Evolutionary conservation across 371 early-diverging fungal genomes (phyloP).

Genomic region (Umbelopsis sp.): DNA sequence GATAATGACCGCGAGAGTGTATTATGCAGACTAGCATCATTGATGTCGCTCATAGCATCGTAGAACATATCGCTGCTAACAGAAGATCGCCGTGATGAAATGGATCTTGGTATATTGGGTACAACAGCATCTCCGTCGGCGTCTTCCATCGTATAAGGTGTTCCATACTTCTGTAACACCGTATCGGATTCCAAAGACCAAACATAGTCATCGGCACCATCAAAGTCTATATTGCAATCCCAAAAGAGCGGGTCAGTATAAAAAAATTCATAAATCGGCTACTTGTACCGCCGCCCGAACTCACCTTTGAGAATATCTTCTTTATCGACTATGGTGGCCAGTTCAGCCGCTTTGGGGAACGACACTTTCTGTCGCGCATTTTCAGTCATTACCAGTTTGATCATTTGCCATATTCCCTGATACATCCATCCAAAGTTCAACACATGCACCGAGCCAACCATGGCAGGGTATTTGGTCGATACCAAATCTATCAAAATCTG

Average conservation of each 20-base stretch:
- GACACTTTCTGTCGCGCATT: slow-evolving; percentile 38
- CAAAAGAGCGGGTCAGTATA: background rate
- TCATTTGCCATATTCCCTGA: slow-evolving; percentile 50
- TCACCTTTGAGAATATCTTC: slow-evolving; percentile 38
- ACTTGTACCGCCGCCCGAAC: background rate
- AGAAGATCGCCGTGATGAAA: slow-evolving; percentile 4
- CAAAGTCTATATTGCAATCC: slow-evolving; percentile 30
- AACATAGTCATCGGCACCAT: slow-evolving; percentile 35
- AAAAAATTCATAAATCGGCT: background rate
- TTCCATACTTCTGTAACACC: slow-evolving; percentile 40
- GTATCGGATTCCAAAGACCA: slow-evolving; percentile 42
- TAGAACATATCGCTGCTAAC: slow-evolving; percentile 9
- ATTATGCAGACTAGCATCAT: background rate
- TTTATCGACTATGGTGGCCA: slow-evolving; percentile 28
- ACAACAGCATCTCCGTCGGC: slow-evolving; percentile 10
- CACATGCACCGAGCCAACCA: slow-evolving; percentile 39
- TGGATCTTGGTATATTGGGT: background rate
- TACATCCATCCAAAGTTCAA: slow-evolving; percentile 55
- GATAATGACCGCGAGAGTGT: slow-evolving; percentile 1
- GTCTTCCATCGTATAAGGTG: background rate
- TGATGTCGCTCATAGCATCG: background rate
- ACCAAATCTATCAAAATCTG: slow-evolving; percentile 13
- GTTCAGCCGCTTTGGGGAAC: slow-evolving; percentile 35
- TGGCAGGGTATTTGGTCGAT: slow-evolving; percentile 13
- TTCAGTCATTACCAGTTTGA: slow-evolving; percentile 41